phyloP scores from a whole-genome alignment of 1,284 basidiomycete species.

The Apiotrichum siamense region DNA sequence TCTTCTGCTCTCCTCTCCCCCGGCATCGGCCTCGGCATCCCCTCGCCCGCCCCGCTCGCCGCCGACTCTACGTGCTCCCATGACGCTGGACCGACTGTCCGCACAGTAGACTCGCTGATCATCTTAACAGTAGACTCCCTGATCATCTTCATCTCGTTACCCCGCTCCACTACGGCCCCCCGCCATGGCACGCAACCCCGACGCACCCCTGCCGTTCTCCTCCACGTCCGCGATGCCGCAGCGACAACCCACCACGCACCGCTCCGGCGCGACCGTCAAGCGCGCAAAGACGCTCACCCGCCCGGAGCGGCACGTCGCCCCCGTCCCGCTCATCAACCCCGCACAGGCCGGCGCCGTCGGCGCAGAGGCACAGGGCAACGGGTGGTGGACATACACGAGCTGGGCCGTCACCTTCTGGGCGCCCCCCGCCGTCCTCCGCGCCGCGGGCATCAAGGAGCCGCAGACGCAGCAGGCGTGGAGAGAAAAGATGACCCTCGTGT shows the following conservation, averaged over 20 bases:
- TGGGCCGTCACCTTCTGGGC: constrained; percentile 85
- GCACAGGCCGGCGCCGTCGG: constrained; percentile 34
- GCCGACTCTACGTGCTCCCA: no score
- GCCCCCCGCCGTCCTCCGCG: constrained; percentile 65
- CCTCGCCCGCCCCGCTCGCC: no score
- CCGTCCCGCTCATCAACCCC: constrained; percentile 86
- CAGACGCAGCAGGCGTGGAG: constrained; percentile 86
- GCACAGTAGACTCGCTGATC: no score
- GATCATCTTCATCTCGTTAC: no score
- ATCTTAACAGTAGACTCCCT: no score
- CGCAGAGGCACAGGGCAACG: constrained; percentile 46
- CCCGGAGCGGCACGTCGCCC: constrained; percentile 88
- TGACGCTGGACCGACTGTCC: no score
- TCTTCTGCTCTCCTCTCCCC: no score
- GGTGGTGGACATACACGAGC: constrained; percentile 77
- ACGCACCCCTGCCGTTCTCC: constrained; percentile 39
- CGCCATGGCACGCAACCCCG: constrained; percentile 26
- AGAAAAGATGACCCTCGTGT: constrained; percentile 91
- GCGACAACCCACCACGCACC: constrained; percentile 20
- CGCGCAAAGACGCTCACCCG: constrained; percentile 92
- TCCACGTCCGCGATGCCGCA: constrained; percentile 31
- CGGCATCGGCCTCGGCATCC: no score
- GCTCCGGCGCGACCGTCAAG: constrained; percentile 31
- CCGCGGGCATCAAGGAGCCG: constrained; percentile 71
- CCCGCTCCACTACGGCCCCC: no score